phyloP scores from a whole-genome alignment of 2,329 filamentous ascomycete genomes.

The Trichoderma simmonsii region DNA sequence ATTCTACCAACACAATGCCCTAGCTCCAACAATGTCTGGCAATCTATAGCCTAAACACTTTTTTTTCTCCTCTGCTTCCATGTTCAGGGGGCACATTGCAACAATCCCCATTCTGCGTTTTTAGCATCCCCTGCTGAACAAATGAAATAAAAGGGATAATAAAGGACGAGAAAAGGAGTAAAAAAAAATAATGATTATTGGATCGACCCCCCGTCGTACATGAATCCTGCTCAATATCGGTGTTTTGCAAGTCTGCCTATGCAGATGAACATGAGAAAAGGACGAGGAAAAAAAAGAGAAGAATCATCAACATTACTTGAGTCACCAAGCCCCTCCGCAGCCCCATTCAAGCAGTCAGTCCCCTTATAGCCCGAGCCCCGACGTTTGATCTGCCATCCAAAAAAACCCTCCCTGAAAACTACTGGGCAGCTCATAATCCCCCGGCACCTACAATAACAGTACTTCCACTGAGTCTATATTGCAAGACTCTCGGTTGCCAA shows the following conservation, averaged over 20 bases:
- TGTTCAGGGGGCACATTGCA: slow-evolving; percentile 16
- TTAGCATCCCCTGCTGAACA: neutral
- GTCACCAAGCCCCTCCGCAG: neutral
- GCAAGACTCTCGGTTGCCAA: neutral
- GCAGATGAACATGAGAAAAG: slow-evolving; percentile 16
- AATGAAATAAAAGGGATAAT: neutral
- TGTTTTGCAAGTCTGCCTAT: slow-evolving; percentile 14
- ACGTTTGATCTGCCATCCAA: slow-evolving; percentile 13
- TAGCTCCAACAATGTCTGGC: neutral
- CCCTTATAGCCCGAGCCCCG: neutral
- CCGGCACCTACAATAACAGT: neutral
- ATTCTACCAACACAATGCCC: neutral
- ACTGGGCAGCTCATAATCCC: neutral
- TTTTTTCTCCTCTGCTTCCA: neutral
- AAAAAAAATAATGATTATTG: slow-evolving; percentile 19
- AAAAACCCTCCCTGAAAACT: neutral
- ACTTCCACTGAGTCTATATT: neutral
- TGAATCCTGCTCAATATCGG: slow-evolving; percentile 19
- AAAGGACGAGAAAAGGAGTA: slow-evolving; percentile 13
- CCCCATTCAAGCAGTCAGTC: neutral
- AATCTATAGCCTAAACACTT: neutral
- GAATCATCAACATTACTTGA: slow-evolving; percentile 19
- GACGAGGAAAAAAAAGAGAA: neutral
- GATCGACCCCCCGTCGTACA: slow-evolving; percentile 20
- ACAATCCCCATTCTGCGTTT: neutral